Evolutionary conservation across 192 early-diverging fungal genomes (phyloP), one percentile per base, ranked within the genome.

Genomic region (Gaertneriomyces semiglobifer): DNA sequence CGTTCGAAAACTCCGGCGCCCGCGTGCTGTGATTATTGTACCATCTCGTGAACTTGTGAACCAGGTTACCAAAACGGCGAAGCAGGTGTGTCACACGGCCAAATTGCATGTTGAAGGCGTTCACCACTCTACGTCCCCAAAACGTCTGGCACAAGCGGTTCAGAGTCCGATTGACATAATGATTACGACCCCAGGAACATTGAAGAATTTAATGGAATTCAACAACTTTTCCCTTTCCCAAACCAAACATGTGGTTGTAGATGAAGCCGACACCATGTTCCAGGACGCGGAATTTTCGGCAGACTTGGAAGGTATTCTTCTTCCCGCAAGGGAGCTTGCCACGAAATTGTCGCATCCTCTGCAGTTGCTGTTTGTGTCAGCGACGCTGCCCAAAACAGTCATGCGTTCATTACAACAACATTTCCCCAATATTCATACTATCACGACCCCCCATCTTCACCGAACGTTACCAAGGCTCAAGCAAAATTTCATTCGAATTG

Each of bases 211-310:
- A 62, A 11, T 80, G 5, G 67, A 78, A 8, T 70, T 86, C 20
- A 69, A 74, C 11, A 61, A 75, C 5, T n/a, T 98, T 9, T 79
- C 81, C n/a, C 76, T 93, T 0, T 70, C 77, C 5, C 80, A 85
- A 9, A 72, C 89, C 9, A 73, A 73, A 1, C 82, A 89, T 57
- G 58, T 98, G 4, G 86, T 96, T 2, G 83, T 98, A 6, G 95
- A 98, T 74, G 95, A 98, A 79, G 92, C 92, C 0, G 95, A 98
- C 73, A 90, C 93, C 0, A 77, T 98, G 79, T 91, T 97, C 77
- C 51, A 47, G 19, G 92, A 91, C 72, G 74, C 83, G 44, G 86
- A 87, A 51, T 95, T 92, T 72, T 83, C 79, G 38, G 72, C 84
- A 4, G 91, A 91, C 45, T 83, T 88, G 52, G 61, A 68, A 12